A percentile compares a stretch with the other conserved stretches of the same genome.
phyloP scores from a whole-genome alignment of 2,329 filamentous ascomycete species.

The Huntiella savannae region DNA sequence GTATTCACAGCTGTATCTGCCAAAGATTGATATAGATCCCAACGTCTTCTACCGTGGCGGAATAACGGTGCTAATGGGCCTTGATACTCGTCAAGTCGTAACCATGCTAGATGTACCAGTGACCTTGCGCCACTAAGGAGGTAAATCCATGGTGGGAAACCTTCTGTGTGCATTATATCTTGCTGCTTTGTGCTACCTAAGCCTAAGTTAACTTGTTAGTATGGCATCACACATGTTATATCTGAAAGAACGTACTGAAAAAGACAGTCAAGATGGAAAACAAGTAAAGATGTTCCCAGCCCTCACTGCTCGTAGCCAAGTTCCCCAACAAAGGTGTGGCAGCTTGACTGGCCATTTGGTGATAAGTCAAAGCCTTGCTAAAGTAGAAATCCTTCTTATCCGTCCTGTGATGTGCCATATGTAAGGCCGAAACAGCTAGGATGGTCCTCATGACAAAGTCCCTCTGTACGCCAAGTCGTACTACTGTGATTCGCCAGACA shows the following conservation, averaged over 20 bases:
- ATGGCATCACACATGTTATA: not conserved
- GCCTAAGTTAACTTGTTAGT: constrained; percentile 1
- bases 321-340: constrained; percentile 16
- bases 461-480: constrained; percentile 26
- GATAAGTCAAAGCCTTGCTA: constrained; percentile 14
- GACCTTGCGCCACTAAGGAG: constrained; percentile 17
- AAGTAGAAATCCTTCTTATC: constrained; percentile 10
- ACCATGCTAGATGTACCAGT: constrained; percentile 12
- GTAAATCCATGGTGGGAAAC: constrained; percentile 19
- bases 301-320: constrained; percentile 12
- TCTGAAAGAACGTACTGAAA: constrained; percentile 14
- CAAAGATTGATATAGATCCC: constrained; percentile 11
- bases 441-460: constrained; percentile 30
- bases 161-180: constrained; percentile 17
- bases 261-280: constrained; percentile 19
- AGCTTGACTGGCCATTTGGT: constrained; percentile 16
- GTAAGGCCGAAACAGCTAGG: constrained; percentile 29
- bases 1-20: not conserved
- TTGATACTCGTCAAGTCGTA: constrained; percentile 12
- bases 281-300: constrained; percentile 15
- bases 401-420: constrained; percentile 20
- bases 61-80: constrained; percentile 14
- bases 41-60: constrained; percentile 15
- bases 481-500: constrained; percentile 28
- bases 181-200: constrained; percentile 17